Conservation (phyloP, 495 filamentous ascomycete genomes). For the Baudoinia panamericana region DNA sequence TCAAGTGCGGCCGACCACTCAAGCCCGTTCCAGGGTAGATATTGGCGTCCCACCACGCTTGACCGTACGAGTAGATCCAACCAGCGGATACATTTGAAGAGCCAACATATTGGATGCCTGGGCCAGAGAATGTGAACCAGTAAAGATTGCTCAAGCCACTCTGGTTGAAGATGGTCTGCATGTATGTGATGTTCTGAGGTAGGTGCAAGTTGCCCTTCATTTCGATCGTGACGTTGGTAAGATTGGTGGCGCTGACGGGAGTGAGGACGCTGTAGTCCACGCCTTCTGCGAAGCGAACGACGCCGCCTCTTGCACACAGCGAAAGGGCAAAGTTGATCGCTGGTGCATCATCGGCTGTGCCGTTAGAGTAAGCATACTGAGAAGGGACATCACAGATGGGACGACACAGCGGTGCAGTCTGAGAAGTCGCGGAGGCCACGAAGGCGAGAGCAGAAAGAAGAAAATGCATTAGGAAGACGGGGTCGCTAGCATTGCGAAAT, state of each 20-base stretch:
- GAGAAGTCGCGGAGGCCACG: neutral
- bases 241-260: conserved; percentile 30
- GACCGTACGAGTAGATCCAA: conserved; percentile 37
- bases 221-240: conserved; percentile 33
- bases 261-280: conserved; percentile 32
- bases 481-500: neutral
- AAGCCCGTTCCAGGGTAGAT: conserved; percentile 29
- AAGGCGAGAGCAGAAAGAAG: neutral
- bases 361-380: neutral
- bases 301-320: conserved; percentile 27
- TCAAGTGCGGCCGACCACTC: conserved; percentile 29
- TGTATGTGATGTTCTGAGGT: conserved; percentile 27
- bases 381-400: neutral
- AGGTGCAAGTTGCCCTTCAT: conserved; percentile 34
- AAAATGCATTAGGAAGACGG: neutral
- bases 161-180: conserved; percentile 28
- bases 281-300: conserved; percentile 30
- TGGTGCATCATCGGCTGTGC: conserved; percentile 29
- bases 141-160: conserved; percentile 13
- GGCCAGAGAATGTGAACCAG: conserved; percentile 31
- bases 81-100: conserved; percentile 27
- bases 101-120: conserved; percentile 28
- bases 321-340: conserved; percentile 26
- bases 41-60: conserved; percentile 37
- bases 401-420: neutral